These are phyloP conservation scores for Auriculariales sp. DNA, from an alignment of 768 basidiomycete species.

Conservation along the genomic window DNA sequence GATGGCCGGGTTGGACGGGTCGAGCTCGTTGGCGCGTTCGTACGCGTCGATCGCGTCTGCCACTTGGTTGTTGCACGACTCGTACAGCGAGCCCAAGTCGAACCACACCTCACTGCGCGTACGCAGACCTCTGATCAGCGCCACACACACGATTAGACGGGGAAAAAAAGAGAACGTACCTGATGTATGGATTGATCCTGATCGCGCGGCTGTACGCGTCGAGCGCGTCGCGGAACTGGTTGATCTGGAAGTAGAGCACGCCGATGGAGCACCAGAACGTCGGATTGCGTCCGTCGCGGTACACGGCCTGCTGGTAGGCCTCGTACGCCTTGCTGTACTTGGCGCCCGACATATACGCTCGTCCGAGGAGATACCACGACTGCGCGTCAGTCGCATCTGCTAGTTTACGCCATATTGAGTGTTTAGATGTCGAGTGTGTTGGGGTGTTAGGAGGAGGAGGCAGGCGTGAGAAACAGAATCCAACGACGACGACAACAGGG, in stretches of 20 bases:
- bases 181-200: conserved; percentile 95
- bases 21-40: conserved; percentile 85
- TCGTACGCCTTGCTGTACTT: conserved; percentile 99
- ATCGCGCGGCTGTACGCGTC: conserved; percentile 99
- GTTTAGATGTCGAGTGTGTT: too few species aligned
- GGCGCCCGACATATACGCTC: conserved; percentile 96
- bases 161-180: too few species aligned
- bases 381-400: conserved; percentile 89
- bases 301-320: conserved; percentile 97
- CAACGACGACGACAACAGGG: too few species aligned
- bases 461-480: too few species aligned
- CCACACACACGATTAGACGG: too few species aligned
- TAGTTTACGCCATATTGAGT: too few species aligned
- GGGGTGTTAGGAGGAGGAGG: too few species aligned
- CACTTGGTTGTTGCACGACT: conserved; percentile 98
- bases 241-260: conserved; percentile 98
- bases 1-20: conserved; percentile 73
- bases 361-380: conserved; percentile 96
- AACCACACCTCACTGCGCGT: too few species aligned
- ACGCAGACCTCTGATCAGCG: too few species aligned
- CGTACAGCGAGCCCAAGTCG: conserved; percentile 91
- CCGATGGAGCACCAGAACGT: conserved; percentile 99
- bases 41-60: conserved; percentile 98
- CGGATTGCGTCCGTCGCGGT: conserved; percentile 95
- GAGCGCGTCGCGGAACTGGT: conserved; percentile 96